Base-by-base conservation (phyloP, 306 rosid genomes). In the Senna tora region DNA sequence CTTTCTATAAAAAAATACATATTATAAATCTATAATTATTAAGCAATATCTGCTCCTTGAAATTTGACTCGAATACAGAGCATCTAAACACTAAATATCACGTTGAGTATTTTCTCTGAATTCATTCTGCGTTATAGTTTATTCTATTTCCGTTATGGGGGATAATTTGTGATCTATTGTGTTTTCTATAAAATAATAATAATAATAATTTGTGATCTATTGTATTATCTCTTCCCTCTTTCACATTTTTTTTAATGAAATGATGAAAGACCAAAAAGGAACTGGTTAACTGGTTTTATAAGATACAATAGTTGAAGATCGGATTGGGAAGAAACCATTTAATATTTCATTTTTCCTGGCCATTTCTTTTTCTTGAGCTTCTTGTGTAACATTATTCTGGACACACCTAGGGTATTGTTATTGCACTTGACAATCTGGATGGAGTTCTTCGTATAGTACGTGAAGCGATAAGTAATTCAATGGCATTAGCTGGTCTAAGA, bases 351-450 rank as follows among this genome's bases (percentile, higher is more conserved):
- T 61, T 14, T 20, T 36, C 8, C 30, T 25, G 30, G 39, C 7
- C 39, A 36, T 36, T 36, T 36, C 8, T 36, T 7, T 36, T 7
- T 17, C 13, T 41, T 36, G 39, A 56, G 22, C 53, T 51, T 66
- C 58, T 77, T 71, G 57, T 58, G 46, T 65, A 67, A 28, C 53
- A 19, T 68, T 50, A 39, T 78, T 71, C 21, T 75, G 61, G 74
- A 5, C 64, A 32, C 58, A 77, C 68, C 41, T 55, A 94, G 99
- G 99, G 99, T 71, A 94, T 94, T 69, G 84, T 85, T 68, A 79
- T 81, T 25, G 99, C 95, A 79, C 95, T 94, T 71, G 93, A 84
- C 81, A 94, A 91, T 89, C 65, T 94, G 83, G 92, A 94, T 67
- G 85, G 65, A 57, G 99, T 91, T 69, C 91, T 94, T 78, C 80